Conservation (phyloP, 2,329 filamentous ascomycete species). For the Cryoendolithus antarcticus region DNA sequence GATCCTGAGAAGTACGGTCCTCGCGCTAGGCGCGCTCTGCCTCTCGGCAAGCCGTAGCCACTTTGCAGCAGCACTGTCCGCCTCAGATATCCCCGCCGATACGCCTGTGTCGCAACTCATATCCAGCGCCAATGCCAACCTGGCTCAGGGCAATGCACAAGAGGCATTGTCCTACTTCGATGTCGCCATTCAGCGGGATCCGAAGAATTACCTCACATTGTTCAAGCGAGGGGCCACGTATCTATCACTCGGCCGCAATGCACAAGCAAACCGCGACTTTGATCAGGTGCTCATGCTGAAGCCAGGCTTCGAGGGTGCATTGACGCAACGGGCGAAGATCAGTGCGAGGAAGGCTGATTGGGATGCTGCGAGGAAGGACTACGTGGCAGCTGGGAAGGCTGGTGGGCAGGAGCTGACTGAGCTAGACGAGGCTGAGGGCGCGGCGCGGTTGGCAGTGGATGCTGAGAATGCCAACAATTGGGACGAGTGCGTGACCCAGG, state of each 20-base stretch:
- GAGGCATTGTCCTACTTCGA: constrained; percentile 91
- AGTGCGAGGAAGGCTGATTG: constrained; percentile 60
- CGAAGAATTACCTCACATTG: constrained; percentile 81
- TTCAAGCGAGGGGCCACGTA: constrained; percentile 95
- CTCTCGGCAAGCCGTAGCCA: constrained; percentile 25
- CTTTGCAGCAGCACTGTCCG: constrained; percentile 45
- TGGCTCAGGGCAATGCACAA: constrained; percentile 73
- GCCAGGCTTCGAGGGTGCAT: constrained; percentile 82
- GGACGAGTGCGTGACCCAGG: constrained; percentile 72
- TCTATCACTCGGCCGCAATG: constrained; percentile 71
- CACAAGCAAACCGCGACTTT: constrained; percentile 79
- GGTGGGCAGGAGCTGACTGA: constrained; percentile 53
- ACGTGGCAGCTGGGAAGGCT: constrained; percentile 51
- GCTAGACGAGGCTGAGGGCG: constrained; percentile 37
- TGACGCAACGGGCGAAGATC: constrained; percentile 77
- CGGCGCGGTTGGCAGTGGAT: constrained; percentile 36
- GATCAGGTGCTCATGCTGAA: constrained; percentile 76
- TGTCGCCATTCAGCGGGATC: constrained; percentile 75
- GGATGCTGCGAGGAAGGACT: constrained; percentile 64
- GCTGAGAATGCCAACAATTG: constrained; percentile 56
- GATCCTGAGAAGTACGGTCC: constrained; percentile 33
- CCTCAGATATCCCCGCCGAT: constrained; percentile 65
- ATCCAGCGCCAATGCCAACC: constrained; percentile 71
- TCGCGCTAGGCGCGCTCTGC: constrained; percentile 34
- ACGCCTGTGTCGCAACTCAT: constrained; percentile 73